Conservation (phyloP, 225 moss, liverwort and hornwort genomes). For the Antitrichia curtipendula region DNA sequence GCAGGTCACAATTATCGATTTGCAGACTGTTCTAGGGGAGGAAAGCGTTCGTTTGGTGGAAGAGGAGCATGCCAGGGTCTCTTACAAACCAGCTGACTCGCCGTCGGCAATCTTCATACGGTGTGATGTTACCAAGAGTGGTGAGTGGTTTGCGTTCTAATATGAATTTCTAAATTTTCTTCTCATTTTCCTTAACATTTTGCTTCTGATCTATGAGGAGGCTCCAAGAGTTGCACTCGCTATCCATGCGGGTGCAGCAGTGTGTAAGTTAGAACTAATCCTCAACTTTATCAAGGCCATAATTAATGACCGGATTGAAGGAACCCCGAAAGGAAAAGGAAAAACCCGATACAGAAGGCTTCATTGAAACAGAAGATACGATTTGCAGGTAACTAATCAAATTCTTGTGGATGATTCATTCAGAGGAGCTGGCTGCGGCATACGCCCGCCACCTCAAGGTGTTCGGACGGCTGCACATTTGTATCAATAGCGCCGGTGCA, state of each 20-base stretch:
- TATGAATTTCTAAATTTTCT: not conserved
- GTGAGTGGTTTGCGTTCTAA: not conserved
- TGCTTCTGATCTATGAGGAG: not conserved
- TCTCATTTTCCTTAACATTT: not conserved
- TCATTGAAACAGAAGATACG: not conserved
- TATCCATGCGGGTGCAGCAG: not conserved
- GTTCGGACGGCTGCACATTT: constrained; percentile 52
- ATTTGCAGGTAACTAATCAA: not conserved
- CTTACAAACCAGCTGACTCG: constrained; percentile 8
- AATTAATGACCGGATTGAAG: not conserved
- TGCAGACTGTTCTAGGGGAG: constrained; percentile 10
- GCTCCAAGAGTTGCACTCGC: not conserved
- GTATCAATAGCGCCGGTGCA: constrained; percentile 61
- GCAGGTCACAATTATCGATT: constrained; percentile 39
- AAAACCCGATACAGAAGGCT: not conserved
- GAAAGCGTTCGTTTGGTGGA: constrained; percentile 56
- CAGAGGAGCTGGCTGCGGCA: constrained; percentile 13
- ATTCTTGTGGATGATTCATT: not conserved
- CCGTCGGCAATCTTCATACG: constrained; percentile 46
- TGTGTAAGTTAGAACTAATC: not conserved
- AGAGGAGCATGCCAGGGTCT: constrained; percentile 32
- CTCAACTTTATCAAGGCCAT: not conserved
- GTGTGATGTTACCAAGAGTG: constrained; percentile 55
- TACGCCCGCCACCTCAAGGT: constrained; percentile 45
- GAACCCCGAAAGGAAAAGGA: not conserved